A percentile compares a stretch with the other conserved stretches of the same genome.
Conservation (phyloP, 805 yeast species). For the Candida taoyuanica region DNA sequence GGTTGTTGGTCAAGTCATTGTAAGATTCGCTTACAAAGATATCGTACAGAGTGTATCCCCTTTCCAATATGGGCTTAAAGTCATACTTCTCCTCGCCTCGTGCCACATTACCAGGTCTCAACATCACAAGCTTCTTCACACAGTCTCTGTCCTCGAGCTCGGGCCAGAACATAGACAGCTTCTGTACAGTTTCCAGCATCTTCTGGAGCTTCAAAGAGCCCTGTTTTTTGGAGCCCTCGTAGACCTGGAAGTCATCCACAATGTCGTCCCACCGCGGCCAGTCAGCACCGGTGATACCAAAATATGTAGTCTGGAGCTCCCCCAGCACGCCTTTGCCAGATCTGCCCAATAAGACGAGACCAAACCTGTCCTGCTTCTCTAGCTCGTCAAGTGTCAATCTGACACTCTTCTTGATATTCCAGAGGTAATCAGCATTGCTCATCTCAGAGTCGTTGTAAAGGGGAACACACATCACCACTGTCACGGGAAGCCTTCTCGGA, state of each 20-base stretch:
- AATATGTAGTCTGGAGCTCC: constrained; percentile 36
- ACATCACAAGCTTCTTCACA: constrained; percentile 14
- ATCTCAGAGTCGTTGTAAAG: constrained; percentile 31
- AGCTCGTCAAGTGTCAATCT: constrained; percentile 28
- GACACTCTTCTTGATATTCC: constrained; percentile 25
- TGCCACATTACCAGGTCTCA: constrained; percentile 4
- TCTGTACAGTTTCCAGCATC: constrained; percentile 7
- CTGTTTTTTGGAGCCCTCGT: constrained; percentile 6
- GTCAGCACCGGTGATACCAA: constrained; percentile 39
- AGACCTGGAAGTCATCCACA: constrained; percentile 33
- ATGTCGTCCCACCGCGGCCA: constrained; percentile 50
- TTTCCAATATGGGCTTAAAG: constrained; percentile 10
- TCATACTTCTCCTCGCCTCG: background rate
- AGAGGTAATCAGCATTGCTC: constrained; percentile 29
- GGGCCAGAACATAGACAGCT: constrained; percentile 8
- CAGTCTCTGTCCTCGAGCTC: constrained; percentile 7
- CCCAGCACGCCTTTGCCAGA: constrained; percentile 35
- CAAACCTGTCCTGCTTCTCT: constrained; percentile 38
- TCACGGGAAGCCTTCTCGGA: constrained; percentile 37
- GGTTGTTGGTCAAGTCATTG: constrained; percentile 5
- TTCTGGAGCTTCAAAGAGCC: constrained; percentile 4
- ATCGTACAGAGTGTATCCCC: constrained; percentile 12
- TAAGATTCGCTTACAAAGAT: constrained; percentile 8
- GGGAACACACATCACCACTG: constrained; percentile 40
- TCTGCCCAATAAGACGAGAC: constrained; percentile 44